Evolutionary conservation across 2,329 filamentous ascomycete genomes (phyloP).

Genomic region (Aspergillus ustus): DNA sequence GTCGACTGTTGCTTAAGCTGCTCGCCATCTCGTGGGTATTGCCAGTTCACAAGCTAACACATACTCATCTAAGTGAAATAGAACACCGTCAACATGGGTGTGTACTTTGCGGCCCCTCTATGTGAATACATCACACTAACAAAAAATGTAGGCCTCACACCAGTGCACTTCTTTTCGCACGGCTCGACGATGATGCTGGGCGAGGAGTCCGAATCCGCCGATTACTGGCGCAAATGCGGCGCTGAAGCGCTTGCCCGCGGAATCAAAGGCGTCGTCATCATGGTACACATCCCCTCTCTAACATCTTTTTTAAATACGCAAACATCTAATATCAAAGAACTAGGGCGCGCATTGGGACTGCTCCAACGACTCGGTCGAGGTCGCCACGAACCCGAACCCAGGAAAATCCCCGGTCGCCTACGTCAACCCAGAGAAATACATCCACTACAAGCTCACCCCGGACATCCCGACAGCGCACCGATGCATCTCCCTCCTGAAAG

Average conservation of each 20-base stretch:
- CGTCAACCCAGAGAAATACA: slow-evolving; percentile 68
- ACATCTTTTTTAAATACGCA: not conserved
- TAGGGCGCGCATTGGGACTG: slow-evolving; percentile 67
- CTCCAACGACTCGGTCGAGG: slow-evolving; percentile 60
- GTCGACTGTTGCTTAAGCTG: not conserved
- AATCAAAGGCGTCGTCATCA: slow-evolving; percentile 68
- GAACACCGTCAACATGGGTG: not conserved
- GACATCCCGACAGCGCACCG: slow-evolving; percentile 59
- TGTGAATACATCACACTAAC: not conserved
- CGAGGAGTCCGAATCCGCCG: slow-evolving; percentile 64
- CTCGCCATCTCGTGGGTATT: not conserved
- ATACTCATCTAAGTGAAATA: not conserved
- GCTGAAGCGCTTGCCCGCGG: slow-evolving; percentile 64
- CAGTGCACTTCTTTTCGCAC: slow-evolving; percentile 71
- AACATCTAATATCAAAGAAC: not conserved
- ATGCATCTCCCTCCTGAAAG: slow-evolving; percentile 56
- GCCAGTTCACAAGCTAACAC: not conserved
- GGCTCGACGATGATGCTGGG: slow-evolving; percentile 75
- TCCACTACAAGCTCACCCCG: slow-evolving; percentile 63
- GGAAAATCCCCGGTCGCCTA: slow-evolving; percentile 68
- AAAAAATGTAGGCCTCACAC: slow-evolving; percentile 43
- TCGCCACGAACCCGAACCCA: slow-evolving; percentile 65
- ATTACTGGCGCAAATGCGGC: slow-evolving; percentile 69
- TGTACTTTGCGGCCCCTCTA: not conserved
- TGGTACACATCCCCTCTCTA: slow-evolving; percentile 50